Conservation (phyloP, 768 basidiomycete species). For the Gyrodon lividus region DNA sequence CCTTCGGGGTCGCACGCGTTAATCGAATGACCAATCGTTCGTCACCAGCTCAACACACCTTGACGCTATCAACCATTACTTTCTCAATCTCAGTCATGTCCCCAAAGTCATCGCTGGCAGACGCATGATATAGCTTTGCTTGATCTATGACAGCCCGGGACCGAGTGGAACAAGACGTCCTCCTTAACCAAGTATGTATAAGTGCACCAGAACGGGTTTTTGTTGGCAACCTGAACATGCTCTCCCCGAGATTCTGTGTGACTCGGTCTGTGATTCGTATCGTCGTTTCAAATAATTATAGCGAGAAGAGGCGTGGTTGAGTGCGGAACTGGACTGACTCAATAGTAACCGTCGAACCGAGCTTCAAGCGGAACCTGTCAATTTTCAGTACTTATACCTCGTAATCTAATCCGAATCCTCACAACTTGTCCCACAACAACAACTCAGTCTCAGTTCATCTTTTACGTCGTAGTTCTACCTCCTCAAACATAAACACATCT, state of each 20-base stretch:
- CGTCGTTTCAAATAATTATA: too few species aligned
- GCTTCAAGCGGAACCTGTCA: neutral
- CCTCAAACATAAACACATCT: neutral
- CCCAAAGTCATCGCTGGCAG: constrained; percentile 3
- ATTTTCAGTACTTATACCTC: neutral
- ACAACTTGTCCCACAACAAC: too few species aligned
- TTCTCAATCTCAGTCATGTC: constrained; percentile 54
- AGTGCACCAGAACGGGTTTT: constrained; percentile 1
- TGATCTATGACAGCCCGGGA: neutral
- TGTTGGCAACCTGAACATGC: constrained; percentile 7
- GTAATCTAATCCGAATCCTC: neutral
- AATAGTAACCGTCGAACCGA: neutral
- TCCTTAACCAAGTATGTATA: constrained; percentile 2
- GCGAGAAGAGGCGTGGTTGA: neutral
- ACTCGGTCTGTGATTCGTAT: neutral
- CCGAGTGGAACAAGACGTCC: neutral
- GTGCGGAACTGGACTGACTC: neutral
- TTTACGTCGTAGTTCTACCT: neutral
- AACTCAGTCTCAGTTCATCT: neutral
- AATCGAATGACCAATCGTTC: neutral
- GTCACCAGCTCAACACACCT: constrained; percentile 41
- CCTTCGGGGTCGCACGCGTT: constrained; percentile 41
- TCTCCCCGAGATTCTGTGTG: neutral
- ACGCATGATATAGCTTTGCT: neutral
- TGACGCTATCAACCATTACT: constrained; percentile 68